These are phyloP conservation scores for Fusarium veterinarium DNA, from an alignment of 2,329 filamentous ascomycete genomes.

Conservation along the genomic window DNA sequence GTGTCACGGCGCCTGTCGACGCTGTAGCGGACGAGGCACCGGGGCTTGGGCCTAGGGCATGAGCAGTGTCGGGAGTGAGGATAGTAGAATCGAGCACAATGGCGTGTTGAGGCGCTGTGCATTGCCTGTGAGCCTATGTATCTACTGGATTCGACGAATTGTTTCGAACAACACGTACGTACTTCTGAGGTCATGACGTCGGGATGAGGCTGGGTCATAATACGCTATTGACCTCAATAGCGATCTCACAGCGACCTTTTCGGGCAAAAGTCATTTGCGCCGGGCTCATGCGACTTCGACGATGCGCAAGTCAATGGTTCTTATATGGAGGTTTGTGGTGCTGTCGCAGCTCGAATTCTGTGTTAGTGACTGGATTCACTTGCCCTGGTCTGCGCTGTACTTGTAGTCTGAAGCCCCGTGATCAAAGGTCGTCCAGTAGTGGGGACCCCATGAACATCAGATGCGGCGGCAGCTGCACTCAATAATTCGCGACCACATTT, in stretches of 20 bases:
- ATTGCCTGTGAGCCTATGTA: constrained; percentile 25
- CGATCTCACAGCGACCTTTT: constrained; percentile 8
- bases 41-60: not conserved
- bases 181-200: constrained; percentile 45
- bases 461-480: not conserved
- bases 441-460: not conserved
- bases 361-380: constrained; percentile 34
- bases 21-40: constrained; percentile 12
- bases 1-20: not conserved
- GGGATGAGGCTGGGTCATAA: constrained; percentile 32
- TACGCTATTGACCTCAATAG: constrained; percentile 27
- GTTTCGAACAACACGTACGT: constrained; percentile 40
- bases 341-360: constrained; percentile 25
- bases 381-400: not conserved
- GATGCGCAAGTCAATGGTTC: constrained; percentile 21
- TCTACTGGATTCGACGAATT: not conserved
- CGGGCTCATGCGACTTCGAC: constrained; percentile 23
- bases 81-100: constrained; percentile 11
- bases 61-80: not conserved
- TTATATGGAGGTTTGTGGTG: constrained; percentile 14
- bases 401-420: constrained; percentile 22
- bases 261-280: not conserved
- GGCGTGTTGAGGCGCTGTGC: constrained; percentile 25
- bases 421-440: constrained; percentile 16
- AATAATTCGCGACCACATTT: not conserved